Percentiles rank a stretch among this genome's conserved stretches.
phyloP scores from a whole-genome alignment of 345 rosid genomes.

The Eucalyptus tenuipes region DNA sequence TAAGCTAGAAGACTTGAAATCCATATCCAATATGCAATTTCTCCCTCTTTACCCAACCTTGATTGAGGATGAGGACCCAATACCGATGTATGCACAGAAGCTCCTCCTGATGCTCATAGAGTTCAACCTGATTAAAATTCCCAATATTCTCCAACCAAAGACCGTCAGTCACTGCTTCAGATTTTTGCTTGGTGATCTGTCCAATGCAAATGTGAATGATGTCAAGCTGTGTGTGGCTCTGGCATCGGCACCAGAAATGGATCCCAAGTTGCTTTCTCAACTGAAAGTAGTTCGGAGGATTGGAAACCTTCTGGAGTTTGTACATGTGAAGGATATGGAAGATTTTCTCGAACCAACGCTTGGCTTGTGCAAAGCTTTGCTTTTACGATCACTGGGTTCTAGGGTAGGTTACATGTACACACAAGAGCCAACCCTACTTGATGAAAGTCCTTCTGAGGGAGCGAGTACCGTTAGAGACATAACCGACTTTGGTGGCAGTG shows the following conservation, averaged over 20 bases:
- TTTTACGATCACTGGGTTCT: constrained; percentile 46
- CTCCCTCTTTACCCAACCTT: constrained; percentile 90
- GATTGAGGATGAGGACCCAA: constrained; percentile 96
- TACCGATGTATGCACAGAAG: constrained; percentile 94
- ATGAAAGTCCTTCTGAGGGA: constrained; percentile 32
- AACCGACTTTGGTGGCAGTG: constrained; percentile 65
- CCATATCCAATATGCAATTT: constrained; percentile 71
- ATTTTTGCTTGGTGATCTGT: constrained; percentile 82
- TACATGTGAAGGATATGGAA: constrained; percentile 86
- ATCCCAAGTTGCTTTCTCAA: constrained; percentile 74
- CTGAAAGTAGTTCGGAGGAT: constrained; percentile 71
- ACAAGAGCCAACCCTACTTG: constrained; percentile 53
- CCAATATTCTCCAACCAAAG: constrained; percentile 68
- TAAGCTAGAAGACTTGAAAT: constrained; percentile 43
- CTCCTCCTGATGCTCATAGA: constrained; percentile 93
- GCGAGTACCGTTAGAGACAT: constrained; percentile 52
- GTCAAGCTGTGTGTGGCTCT: constrained; percentile 85
- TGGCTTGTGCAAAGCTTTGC: constrained; percentile 69
- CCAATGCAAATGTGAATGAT: constrained; percentile 81
- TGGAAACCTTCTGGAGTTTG: constrained; percentile 84
- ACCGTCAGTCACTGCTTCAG: constrained; percentile 86
- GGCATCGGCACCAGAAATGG: constrained; percentile 96
- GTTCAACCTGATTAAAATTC: constrained; percentile 51
- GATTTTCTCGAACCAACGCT: constrained; percentile 93
- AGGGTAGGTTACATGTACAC: constrained; percentile 31